Conservation (phyloP, 164 flowering plant species). For the Platanus orientalis region DNA sequence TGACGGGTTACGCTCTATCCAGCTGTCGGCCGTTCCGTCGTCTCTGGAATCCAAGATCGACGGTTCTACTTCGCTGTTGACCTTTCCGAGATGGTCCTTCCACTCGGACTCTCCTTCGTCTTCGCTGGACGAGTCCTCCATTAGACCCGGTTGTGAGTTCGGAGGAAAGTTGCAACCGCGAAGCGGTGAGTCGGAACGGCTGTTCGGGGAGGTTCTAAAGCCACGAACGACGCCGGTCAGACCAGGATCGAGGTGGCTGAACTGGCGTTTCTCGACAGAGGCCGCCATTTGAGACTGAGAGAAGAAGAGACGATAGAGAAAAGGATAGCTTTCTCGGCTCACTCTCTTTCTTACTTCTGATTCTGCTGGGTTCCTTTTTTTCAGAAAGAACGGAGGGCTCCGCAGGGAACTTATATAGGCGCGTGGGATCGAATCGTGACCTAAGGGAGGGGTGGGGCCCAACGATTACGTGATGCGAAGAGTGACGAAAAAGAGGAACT, state of each 20-base stretch:
- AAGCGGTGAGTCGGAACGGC: slow-evolving; percentile 36
- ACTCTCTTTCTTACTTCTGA: not conserved
- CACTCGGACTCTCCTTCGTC: slow-evolving; percentile 30
- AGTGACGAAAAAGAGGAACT: too few relatives aligned
- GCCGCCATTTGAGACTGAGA: slow-evolving; percentile 49
- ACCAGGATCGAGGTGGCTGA: slow-evolving; percentile 29
- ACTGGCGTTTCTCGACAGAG: slow-evolving; percentile 68
- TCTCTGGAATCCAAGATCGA: slow-evolving; percentile 54
- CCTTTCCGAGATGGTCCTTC: slow-evolving; percentile 21
- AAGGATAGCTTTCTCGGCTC: not conserved
- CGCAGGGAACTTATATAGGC: too few relatives aligned
- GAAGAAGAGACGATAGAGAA: not conserved
- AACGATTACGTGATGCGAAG: too few relatives aligned
- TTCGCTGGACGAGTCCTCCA: slow-evolving; percentile 14
- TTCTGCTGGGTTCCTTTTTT: too few relatives aligned
- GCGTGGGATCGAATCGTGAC: too few relatives aligned
- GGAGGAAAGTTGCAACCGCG: slow-evolving; percentile 18
- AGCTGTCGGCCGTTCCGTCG: slow-evolving; percentile 67
- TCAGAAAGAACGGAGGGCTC: too few relatives aligned
- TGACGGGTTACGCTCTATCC: slow-evolving; percentile 71
- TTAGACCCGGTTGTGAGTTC: not conserved
- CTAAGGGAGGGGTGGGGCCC: too few relatives aligned
- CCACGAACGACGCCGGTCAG: slow-evolving; percentile 31
- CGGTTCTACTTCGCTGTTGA: slow-evolving; percentile 47
- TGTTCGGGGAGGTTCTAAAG: slow-evolving; percentile 27